A percentile compares a stretch with the other conserved stretches of the same genome.
These are phyloP conservation scores for Vigna unguiculata DNA, from an alignment of 306 rosid species.

Conservation along the genomic window DNA sequence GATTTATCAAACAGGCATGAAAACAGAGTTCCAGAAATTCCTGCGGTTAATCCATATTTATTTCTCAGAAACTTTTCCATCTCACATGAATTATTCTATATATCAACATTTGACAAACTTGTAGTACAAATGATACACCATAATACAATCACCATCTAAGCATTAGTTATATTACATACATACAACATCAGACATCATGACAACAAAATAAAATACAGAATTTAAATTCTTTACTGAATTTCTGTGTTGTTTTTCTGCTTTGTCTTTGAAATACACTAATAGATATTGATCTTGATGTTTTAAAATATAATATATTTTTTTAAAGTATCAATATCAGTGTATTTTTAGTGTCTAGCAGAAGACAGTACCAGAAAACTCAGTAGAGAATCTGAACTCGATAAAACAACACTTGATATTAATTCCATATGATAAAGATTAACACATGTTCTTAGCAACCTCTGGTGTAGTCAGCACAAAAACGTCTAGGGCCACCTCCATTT, in stretches of 20 bases:
- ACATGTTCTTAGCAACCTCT: constrained; percentile 26
- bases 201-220: no score
- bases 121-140: background rate
- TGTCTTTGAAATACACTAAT: no score
- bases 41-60: background rate
- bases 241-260: no score
- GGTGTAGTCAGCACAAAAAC: constrained; percentile 29
- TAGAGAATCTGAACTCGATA: no score
- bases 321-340: no score
- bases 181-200: background rate
- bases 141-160: background rate
- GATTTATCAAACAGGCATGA: background rate
- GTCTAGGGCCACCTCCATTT: constrained; percentile 26
- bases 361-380: no score
- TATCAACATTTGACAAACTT: background rate
- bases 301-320: no score
- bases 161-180: background rate
- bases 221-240: no score
- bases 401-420: background rate
- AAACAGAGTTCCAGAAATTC: background rate
- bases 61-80: background rate
- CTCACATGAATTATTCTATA: background rate
- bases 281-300: no score
- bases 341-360: no score
- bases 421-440: background rate